Evolutionary conservation across 208 protist species (phyloP), one percentile per base, ranked within the genome.

Genomic region (Trypanosoma boissoni): DNA sequence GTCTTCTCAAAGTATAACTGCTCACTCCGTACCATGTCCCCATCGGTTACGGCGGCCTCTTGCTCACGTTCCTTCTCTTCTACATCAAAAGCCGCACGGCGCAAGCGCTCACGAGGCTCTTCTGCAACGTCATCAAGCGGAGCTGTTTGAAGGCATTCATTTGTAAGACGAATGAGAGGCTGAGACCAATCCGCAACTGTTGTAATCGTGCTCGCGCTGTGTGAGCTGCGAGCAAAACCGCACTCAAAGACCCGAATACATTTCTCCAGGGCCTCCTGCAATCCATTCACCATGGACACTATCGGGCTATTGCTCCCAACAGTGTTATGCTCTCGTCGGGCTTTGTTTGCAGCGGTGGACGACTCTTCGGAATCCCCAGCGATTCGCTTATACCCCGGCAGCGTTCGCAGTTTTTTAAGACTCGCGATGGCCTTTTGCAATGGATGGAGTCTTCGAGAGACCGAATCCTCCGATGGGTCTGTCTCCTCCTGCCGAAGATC

Each of bases 1-100:
- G 73, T 80, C 56, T 87, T 73, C 62, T 85, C 58, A 70, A 87
- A 88, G 66, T 94, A 94, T 12, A 94, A 58, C 20, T 83, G 65
- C 64, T 94, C 88, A 2, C 77, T 80, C 41, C 65, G 66, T 43
- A 85, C 69, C 88, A 94, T 94, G 44, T 94, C 84, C 23, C 88
- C 88, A 57, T 83, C 78, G 1, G 63, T 64, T 34, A 91, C 82
- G 37, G 88, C 88, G 37, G 87, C 62, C 58, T 82, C 68, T 61
- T 94, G 88, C 31, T 78, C 75, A 42, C 85, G 81, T 59, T 81
- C 74, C 34, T 86, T 73, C 67, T 88, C 81, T 32, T 91, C 73
- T 1, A 79, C 69, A 45, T 91, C 84, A 46, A 94, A 94, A 16
- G 62, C 50, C 18, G 83, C 72, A 49, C 88, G 88, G 6, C 74